Conservation (phyloP, 2,329 filamentous ascomycete genomes). For the Paraconiothyrium sp. region DNA sequence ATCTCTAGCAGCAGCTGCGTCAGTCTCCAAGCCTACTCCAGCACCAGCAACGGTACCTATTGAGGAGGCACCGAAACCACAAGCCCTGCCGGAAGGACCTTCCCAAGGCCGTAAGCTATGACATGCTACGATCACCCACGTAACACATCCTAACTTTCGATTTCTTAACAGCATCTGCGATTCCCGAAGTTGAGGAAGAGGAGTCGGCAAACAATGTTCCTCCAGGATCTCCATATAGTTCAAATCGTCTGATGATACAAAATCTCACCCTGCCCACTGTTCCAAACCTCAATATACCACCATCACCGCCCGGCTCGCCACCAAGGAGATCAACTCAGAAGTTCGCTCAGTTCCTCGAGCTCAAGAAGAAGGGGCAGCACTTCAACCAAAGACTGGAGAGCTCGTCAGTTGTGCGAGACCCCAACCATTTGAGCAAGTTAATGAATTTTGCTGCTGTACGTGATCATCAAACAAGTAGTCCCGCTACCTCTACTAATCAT, state of each 20-base stretch:
- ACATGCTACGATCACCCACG: not conserved
- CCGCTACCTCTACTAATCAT: no score
- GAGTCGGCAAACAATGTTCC: conserved; percentile 29
- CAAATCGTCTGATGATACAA: conserved; percentile 70
- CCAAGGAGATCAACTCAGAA: conserved; percentile 66
- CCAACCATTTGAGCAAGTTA: conserved; percentile 75
- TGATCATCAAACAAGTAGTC: not conserved
- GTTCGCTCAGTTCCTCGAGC: conserved; percentile 75
- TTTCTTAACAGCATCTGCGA: conserved; percentile 25
- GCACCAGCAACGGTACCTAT: conserved; percentile 8
- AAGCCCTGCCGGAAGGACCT: conserved; percentile 35
- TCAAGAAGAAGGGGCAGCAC: conserved; percentile 80
- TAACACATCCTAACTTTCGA: not conserved
- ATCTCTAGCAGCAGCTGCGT: conserved; percentile 25
- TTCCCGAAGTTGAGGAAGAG: conserved; percentile 30
- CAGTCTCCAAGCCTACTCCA: conserved; percentile 21
- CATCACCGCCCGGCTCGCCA: conserved; percentile 70
- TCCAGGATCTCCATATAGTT: conserved; percentile 71
- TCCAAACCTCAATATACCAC: conserved; percentile 77
- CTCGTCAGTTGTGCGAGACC: conserved; percentile 75
- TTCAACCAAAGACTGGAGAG: conserved; percentile 79
- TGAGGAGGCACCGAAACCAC: conserved; percentile 17
- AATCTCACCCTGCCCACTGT: conserved; percentile 77
- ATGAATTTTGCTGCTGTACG: conserved; percentile 72
- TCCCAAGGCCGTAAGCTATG: conserved; percentile 31